Base-by-base conservation (phyloP, 805 yeast species). In the Metschnikowia kofuensis region DNA sequence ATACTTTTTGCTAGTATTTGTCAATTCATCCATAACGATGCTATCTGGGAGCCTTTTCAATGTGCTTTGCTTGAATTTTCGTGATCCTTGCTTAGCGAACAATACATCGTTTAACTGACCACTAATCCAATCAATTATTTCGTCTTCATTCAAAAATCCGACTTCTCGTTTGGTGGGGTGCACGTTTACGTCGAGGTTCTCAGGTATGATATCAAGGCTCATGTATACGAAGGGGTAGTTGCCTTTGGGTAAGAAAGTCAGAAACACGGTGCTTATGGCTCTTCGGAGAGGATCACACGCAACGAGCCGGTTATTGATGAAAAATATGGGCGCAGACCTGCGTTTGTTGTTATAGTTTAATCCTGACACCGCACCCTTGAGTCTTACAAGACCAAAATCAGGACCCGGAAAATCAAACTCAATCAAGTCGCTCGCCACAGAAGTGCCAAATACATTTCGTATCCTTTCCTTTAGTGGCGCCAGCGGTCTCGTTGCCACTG, bases 101-200 rank as follows among this genome's bases (percentile, higher is more conserved):
- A 94, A 70, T 2, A 69, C 62, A 4, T 65, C 69, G 47, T 82
- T 84, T 1, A 90, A 61, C 6, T 65, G 57, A 0, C 66, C 63
- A 31, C 84, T 74, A 2, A 91, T 73, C 34, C 61, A 57, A 36
- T 84, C 89, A 10, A 88, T 78, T 16, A 94, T 89, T 61, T 91
- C 97, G 40, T 86, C 94, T 58, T 94, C 97, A 63, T 82, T 67
- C 34, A 94, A 68, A 62, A 94, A 90, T 38, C 95, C 65, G 2
- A 94, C 97, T 59, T 92, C 97, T 50, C 92, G 77, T 58, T 94
- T 94, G 0, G 98, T 92, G 0, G 99, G 99, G 62, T 94, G 99
- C 12, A 94, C 84, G 62, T 94, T 94, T 13, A 94, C 98, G 64
- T 94, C 99, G 7, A 94, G 75, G 51, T 84, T 83, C 32, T 67